These are phyloP conservation scores for Clarireedia hainanense DNA, from an alignment of 2,329 filamentous ascomycete species.

Conservation along the genomic window DNA sequence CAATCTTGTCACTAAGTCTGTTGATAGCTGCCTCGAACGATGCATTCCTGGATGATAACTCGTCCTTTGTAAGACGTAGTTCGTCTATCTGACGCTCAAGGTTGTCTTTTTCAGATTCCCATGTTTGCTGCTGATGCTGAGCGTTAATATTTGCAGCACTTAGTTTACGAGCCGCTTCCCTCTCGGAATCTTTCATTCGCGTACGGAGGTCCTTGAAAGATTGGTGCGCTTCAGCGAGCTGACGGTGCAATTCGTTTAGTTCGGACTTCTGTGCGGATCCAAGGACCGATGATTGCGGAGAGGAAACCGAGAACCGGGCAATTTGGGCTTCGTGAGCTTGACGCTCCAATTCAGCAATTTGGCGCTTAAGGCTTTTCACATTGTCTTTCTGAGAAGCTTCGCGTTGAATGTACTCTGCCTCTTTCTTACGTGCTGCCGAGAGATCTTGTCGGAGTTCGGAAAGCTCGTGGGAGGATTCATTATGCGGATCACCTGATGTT, in stretches of 20 bases:
- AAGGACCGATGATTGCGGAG: conserved; percentile 40
- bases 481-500: conserved; percentile 30
- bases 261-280: conserved; percentile 50
- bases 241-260: conserved; percentile 48
- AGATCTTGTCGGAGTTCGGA: conserved; percentile 56
- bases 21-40: conserved; percentile 38
- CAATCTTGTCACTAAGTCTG: conserved; percentile 43
- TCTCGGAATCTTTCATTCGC: conserved; percentile 42
- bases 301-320: conserved; percentile 39
- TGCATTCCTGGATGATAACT: conserved; percentile 29
- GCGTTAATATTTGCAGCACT: conserved; percentile 42
- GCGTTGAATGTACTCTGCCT: conserved; percentile 56
- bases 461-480: conserved; percentile 44
- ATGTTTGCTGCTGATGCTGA: conserved; percentile 37
- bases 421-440: conserved; percentile 54
- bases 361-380: conserved; percentile 55
- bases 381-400: conserved; percentile 55
- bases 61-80: conserved; percentile 38
- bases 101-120: conserved; percentile 28
- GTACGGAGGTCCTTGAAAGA: conserved; percentile 47
- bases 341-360: conserved; percentile 59
- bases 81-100: conserved; percentile 37
- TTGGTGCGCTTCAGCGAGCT: conserved; percentile 53
- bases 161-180: conserved; percentile 31
- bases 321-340: conserved; percentile 58